Percentiles rank a stretch among this genome's conserved stretches.
These are phyloP conservation scores for Penicillium sp. DNA, from an alignment of 2,329 filamentous ascomycete genomes.

Conservation along the genomic window DNA sequence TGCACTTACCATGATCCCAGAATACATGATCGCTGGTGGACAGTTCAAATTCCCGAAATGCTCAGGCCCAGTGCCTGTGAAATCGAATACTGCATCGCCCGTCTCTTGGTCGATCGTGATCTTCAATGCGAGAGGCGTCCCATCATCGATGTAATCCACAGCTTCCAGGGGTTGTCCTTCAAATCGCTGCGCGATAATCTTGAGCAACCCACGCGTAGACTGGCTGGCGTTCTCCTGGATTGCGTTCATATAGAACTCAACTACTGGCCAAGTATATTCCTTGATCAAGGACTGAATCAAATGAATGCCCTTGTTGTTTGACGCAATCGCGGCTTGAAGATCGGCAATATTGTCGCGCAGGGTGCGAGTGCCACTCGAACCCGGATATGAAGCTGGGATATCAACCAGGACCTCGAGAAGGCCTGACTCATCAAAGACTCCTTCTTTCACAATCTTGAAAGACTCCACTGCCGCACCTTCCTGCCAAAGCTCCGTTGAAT, in stretches of 20 bases:
- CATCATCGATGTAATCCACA: slow-evolving; percentile 77
- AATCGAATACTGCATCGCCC: slow-evolving; percentile 71
- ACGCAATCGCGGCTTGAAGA: slow-evolving; percentile 46
- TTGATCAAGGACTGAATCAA: slow-evolving; percentile 37
- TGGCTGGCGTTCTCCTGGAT: slow-evolving; percentile 9
- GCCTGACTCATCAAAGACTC: slow-evolving; percentile 34
- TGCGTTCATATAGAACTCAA: slow-evolving; percentile 12
- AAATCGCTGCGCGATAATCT: background rate
- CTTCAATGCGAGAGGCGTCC: slow-evolving; percentile 67
- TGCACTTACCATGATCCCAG: slow-evolving; percentile 21
- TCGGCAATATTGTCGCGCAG: slow-evolving; percentile 47
- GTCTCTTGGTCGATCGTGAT: slow-evolving; percentile 67
- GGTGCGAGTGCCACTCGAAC: slow-evolving; percentile 71
- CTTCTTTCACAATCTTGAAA: slow-evolving; percentile 32
- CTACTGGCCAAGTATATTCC: slow-evolving; percentile 54
- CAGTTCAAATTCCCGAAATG: slow-evolving; percentile 64
- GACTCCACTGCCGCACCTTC: slow-evolving; percentile 40
- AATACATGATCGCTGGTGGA: slow-evolving; percentile 71
- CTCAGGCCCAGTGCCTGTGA: slow-evolving; percentile 60
- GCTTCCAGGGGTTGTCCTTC: slow-evolving; percentile 38
- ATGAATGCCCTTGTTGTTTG: slow-evolving; percentile 43
- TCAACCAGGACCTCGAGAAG: slow-evolving; percentile 48
- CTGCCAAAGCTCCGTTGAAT: slow-evolving; percentile 38
- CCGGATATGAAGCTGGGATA: slow-evolving; percentile 43
- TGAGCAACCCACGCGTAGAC: slow-evolving; percentile 3